Base-by-base conservation (phyloP, 2,329 filamentous ascomycete genomes). In the Botryosphaeria agaves region DNA sequence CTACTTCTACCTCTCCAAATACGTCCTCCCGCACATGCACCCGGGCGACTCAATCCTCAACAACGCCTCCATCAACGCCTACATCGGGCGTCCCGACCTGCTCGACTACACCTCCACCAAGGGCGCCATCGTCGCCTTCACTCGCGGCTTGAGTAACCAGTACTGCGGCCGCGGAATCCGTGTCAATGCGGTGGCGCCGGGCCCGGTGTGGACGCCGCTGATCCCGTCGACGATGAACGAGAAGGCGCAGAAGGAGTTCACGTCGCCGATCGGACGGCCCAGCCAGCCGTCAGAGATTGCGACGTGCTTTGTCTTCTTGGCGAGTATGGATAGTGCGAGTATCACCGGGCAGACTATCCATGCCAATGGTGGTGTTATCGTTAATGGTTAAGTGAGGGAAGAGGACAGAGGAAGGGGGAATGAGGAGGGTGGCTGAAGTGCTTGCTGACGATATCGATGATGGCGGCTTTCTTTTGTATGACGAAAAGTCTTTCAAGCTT, bases 21-120 rank as follows among this genome's bases (percentile, higher is more conserved):
- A 85, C 46, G 56, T 66, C 8, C 61, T 89, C 7, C 72, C 72
- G 1, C 76, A 85, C 52, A 78, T 89, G 72, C 68, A 70, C 45
- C 51, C 53, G n/a, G 81, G 82, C 20, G 66, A 71, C 33, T 73
- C 71, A 16, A 83, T 91, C 49, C 83, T 91, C 64, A 89, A 87
- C 59, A 84, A 82, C 48, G 74, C 79, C 26, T 84, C 77, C 18
- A 75, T 89, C 48, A 87, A 87, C 49, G 78, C 75, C 16, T 89
- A 87, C 55, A 69, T 84, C 34, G 81, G 81, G 23, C 76, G 79
- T 2, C 75, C 76, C 0, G 80, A 87, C 43, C 64, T 87, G 2
- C 67, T 89, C 29, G 80, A 89, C 52, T 87, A 89, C 57, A 84
- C 79, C 0, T 72, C 75, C 2, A 82, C 76, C 16, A 82, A 81